Evolutionary conservation across 345 rosid genomes (phyloP), one percentile per base, ranked within the genome.

Genomic region (Populus alba): DNA sequence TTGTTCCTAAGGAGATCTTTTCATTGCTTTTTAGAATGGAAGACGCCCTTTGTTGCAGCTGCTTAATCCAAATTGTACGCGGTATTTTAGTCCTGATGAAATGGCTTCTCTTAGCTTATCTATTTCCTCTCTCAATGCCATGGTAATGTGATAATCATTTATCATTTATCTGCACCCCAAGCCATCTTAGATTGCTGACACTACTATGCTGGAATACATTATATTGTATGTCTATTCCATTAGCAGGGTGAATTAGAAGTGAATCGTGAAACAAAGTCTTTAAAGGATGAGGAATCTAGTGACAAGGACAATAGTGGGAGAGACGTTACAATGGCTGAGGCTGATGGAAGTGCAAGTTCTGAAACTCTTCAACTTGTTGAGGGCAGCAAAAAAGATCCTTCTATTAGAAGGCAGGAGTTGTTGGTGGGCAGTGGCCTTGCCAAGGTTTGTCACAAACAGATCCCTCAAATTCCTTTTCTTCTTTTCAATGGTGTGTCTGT

Each of bases 371-470:
- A 65, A 57, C 41, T 68, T 13, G 75, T 76, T 75, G 91, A 81
- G 65, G 88, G 88, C 75, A 86, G 98, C 72, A 95, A 95, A 78
- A 93, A 93, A 80, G 98, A 95, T 82, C 88, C 94, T 53, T 77
- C 75, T 57, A 23, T 91, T 70, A 91, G 98, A 86, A 91, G 99
- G 81, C 91, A 66, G 74, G 99, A 95, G 80, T 78, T 95, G 88
- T 80, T 95, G 77, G 80, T 95, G 41, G 75, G 81, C 73, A 92
- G 96, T 75, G 94, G 98, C 79, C 94, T 95, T 83, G 99, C 97
- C 72, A 94, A 92, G 99, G 99, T 95, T 68, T 75, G 87, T 85
- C 79, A 35, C 45, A 76, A 53, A 12, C 7, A 7, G n/a, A 31
- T 33, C 17, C 71, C 25, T 38, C 35, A 31, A 68, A 37, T 31